Conservation (phyloP, 768 basidiomycete genomes). For the Macrolepiota albuminosa region DNA sequence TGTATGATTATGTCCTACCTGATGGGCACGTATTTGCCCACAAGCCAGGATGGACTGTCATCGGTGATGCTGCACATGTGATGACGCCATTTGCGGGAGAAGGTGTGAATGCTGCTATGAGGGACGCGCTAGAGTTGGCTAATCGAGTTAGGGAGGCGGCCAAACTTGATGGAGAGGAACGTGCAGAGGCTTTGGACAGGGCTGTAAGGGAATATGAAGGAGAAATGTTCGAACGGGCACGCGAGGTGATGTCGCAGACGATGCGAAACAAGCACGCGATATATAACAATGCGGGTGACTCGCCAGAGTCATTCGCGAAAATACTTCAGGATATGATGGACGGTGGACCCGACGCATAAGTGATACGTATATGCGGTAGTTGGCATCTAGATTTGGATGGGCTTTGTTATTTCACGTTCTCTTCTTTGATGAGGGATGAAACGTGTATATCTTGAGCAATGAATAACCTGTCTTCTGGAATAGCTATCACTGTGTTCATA, state of each 20-base stretch:
- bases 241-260: constrained; percentile 8
- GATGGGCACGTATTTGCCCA: constrained; percentile 12
- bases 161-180: not conserved
- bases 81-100: constrained; percentile 22
- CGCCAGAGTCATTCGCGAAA: constrained; percentile 2
- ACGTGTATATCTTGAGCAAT: not conserved
- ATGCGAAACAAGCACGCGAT: constrained; percentile 5
- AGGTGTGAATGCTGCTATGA: constrained; percentile 20
- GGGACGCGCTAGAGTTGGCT: constrained; percentile 18
- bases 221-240: constrained; percentile 9
- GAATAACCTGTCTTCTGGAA: not conserved
- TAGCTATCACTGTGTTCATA: not conserved
- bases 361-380: not conserved
- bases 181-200: constrained; percentile 6
- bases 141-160: constrained; percentile 1
- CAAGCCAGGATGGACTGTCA: constrained; percentile 14
- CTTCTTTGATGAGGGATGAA: not conserved
- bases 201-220: constrained; percentile 9
- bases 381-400: not conserved
- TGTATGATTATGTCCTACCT: constrained; percentile 12
- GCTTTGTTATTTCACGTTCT: not conserved
- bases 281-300: constrained; percentile 4
- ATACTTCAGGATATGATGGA: not conserved
- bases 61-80: constrained; percentile 23
- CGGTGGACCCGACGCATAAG: not conserved